phyloP scores from a whole-genome alignment of 495 filamentous ascomycete species.

The Poronia punctata region DNA sequence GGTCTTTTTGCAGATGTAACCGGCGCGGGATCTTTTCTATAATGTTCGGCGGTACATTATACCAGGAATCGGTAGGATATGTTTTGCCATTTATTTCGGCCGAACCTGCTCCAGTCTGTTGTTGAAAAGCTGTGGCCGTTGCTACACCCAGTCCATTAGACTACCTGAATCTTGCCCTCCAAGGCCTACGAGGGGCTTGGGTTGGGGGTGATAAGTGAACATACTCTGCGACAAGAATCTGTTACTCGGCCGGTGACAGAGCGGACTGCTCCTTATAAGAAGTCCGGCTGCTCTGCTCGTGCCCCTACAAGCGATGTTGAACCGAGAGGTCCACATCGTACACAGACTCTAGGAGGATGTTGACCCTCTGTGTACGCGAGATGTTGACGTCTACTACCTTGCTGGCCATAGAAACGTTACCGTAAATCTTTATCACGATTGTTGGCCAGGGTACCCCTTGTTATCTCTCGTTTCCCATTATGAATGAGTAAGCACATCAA shows the following conservation, averaged over 20 bases:
- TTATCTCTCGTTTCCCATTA: too few species aligned
- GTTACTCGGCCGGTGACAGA: conserved; percentile 4
- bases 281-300: conserved; percentile 6
- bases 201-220: background rate
- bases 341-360: conserved; percentile 4
- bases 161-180: background rate
- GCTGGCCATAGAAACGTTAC: too few species aligned
- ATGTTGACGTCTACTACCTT: too few species aligned
- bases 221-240: conserved; percentile 14
- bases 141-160: background rate
- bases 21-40: conserved; percentile 62
- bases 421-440: too few species aligned
- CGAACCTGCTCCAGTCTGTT: conserved; percentile 6
- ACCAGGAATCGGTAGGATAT: conserved; percentile 74
- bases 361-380: too few species aligned
- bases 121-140: background rate
- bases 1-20: conserved; percentile 79
- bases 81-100: conserved; percentile 52
- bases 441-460: too few species aligned
- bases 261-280: background rate
- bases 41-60: conserved; percentile 72
- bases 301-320: conserved; percentile 13
- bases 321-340: conserved; percentile 20
- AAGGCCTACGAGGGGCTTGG: background rate
- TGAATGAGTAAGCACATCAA: too few species aligned